Conservation (phyloP, 768 basidiomycete genomes). For the Rhodosporidiobolus sp. region DNA sequence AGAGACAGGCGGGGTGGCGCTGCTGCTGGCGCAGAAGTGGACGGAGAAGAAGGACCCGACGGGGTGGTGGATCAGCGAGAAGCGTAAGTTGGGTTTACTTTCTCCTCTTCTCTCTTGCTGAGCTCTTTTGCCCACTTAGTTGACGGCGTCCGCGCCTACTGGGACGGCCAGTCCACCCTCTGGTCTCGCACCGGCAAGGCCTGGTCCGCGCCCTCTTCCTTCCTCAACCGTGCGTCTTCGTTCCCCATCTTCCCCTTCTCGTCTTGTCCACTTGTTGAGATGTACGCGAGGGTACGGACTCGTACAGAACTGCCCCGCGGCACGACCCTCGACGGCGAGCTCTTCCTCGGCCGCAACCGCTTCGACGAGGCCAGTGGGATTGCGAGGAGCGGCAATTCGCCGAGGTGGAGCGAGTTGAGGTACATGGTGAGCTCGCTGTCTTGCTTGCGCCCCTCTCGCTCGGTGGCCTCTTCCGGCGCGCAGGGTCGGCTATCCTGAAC, state of each 20-base stretch:
- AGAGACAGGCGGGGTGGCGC: slow-evolving; percentile 2
- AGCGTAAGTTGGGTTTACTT: slow-evolving; percentile 10
- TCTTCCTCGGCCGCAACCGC: slow-evolving; percentile 37
- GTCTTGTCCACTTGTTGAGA: neutral
- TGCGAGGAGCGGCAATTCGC: slow-evolving; percentile 11
- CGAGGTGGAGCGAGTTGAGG: slow-evolving; percentile 34
- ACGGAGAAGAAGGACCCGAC: slow-evolving; percentile 24
- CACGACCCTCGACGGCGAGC: slow-evolving; percentile 40
- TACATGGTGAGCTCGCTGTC: slow-evolving; percentile 35
- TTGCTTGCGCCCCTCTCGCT: too few relatives aligned
- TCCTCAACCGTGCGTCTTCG: slow-evolving; percentile 25
- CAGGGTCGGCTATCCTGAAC: neutral
- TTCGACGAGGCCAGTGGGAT: slow-evolving; percentile 39
- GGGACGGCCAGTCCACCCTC: slow-evolving; percentile 35
- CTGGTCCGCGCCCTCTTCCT: slow-evolving; percentile 25
- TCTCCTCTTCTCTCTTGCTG: too few relatives aligned
- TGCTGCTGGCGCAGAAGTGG: slow-evolving; percentile 32
- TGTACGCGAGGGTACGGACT: too few relatives aligned
- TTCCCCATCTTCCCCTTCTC: neutral
- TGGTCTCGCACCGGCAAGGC: slow-evolving; percentile 35
- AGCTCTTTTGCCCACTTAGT: neutral
- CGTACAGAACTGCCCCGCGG: slow-evolving; percentile 32
- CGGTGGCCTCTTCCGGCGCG: neutral
- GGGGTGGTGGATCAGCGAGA: slow-evolving; percentile 40
- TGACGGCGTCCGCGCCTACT: slow-evolving; percentile 39